phyloP scores from a whole-genome alignment of 148 eudicot genomes.

The Polygonum maritimum region DNA sequence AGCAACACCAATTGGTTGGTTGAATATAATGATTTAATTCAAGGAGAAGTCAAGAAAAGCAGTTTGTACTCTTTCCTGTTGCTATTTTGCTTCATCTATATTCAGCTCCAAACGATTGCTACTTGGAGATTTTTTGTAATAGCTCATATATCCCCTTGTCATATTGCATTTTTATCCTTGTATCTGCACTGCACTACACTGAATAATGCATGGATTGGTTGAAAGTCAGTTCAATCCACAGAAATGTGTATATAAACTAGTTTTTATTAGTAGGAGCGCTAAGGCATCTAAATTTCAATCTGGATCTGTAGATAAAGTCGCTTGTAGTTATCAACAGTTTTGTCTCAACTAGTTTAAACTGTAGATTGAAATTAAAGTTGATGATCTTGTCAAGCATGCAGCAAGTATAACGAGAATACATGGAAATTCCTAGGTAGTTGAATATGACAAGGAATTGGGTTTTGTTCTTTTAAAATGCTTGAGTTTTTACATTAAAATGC shows the following conservation, averaged over 20 bases:
- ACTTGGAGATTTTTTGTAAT: background rate
- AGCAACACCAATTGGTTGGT: constrained; percentile 94
- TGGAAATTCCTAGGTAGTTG: background rate
- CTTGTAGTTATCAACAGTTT: background rate
- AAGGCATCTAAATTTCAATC: background rate
- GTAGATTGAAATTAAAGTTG: background rate
- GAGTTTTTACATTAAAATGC: no score
- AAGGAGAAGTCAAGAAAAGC: constrained; percentile 95
- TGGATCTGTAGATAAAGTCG: background rate
- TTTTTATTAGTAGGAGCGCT: background rate
- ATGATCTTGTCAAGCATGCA: background rate
- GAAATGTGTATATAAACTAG: background rate
- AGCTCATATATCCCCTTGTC: background rate
- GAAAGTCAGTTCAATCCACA: background rate
- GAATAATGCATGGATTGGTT: background rate
- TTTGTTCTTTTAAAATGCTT: no score
- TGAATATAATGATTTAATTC: constrained; percentile 93
- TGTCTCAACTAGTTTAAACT: background rate
- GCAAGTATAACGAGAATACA: background rate
- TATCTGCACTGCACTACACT: background rate
- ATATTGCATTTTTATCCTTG: background rate
- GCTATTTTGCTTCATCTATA: background rate
- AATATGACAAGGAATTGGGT: background rate
- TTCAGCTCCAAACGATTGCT: background rate
- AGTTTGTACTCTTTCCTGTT: constrained; percentile 23